Evolutionary conservation across 192 early-diverging fungal genomes (phyloP).

Genomic region (Podila horticola): DNA sequence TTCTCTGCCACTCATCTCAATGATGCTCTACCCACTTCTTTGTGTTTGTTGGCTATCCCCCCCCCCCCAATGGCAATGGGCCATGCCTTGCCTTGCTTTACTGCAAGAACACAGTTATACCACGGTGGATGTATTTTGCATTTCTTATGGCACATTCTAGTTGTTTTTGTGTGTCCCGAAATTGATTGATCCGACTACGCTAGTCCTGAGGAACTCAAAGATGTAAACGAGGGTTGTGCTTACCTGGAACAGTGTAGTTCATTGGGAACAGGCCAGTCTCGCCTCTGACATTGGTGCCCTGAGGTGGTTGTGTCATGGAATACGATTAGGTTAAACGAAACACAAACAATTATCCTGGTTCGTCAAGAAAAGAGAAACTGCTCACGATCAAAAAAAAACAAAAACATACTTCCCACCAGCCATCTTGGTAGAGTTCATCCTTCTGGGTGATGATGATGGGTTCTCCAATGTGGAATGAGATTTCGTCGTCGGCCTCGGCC

Average conservation of each 20-base stretch:
- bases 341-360: too few relatives aligned
- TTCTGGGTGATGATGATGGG: conserved; percentile 71
- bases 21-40: background rate
- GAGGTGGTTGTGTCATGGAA: background rate
- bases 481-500: conserved; percentile 72
- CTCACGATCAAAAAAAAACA: background rate
- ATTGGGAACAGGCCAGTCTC: conserved; percentile 75
- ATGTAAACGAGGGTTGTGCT: conserved; percentile 1
- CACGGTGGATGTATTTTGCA: too few relatives aligned
- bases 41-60: background rate
- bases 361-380: background rate
- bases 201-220: too few relatives aligned
- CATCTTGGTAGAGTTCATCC: conserved; percentile 74
- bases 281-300: conserved; percentile 71
- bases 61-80: too few relatives aligned
- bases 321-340: too few relatives aligned
- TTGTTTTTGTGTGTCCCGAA: too few relatives aligned
- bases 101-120: too few relatives aligned
- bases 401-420: conserved; percentile 75
- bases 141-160: too few relatives aligned
- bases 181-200: too few relatives aligned
- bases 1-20: background rate
- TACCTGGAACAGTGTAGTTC: conserved; percentile 65
- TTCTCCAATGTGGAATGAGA: conserved; percentile 68
- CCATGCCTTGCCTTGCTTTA: too few relatives aligned